phyloP scores from a whole-genome alignment of 768 basidiomycete species.

The Lactarius psammicola region DNA sequence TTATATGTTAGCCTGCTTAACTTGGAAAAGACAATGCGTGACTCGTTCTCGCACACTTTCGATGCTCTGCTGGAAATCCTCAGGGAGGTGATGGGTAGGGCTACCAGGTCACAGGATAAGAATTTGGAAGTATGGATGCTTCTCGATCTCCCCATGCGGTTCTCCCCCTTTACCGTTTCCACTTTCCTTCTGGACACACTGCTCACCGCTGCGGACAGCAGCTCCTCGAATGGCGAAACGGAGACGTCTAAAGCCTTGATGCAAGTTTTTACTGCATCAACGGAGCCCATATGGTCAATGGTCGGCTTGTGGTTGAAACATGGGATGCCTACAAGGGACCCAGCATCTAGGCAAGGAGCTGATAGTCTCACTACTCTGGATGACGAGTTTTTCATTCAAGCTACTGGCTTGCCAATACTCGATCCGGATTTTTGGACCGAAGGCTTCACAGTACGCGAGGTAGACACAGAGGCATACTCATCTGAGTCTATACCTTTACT shows the following conservation, averaged over 20 bases:
- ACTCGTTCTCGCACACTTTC: slow-evolving; percentile 58
- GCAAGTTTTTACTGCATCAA: slow-evolving; percentile 57
- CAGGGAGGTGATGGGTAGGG: slow-evolving; percentile 35
- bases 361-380: slow-evolving; percentile 41
- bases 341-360: slow-evolving; percentile 7
- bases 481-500: slow-evolving; percentile 53
- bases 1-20: slow-evolving; percentile 65
- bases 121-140: slow-evolving; percentile 42
- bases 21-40: slow-evolving; percentile 57
- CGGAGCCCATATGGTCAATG: slow-evolving; percentile 75
- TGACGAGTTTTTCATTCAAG: slow-evolving; percentile 81
- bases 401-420: slow-evolving; percentile 52
- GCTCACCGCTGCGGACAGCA: slow-evolving; percentile 54
- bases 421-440: slow-evolving; percentile 82
- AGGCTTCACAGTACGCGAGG: slow-evolving; percentile 58
- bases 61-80: slow-evolving; percentile 54
- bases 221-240: slow-evolving; percentile 56
- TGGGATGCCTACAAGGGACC: slow-evolving; percentile 56
- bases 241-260: slow-evolving; percentile 56
- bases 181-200: slow-evolving; percentile 62
- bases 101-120: slow-evolving; percentile 30
- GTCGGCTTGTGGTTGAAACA: slow-evolving; percentile 67
- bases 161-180: slow-evolving; percentile 53
- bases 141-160: slow-evolving; percentile 39
- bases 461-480: slow-evolving; percentile 33